Percentiles rank a stretch among this genome's conserved stretches.
phyloP scores from a whole-genome alignment of 352 stramenopile genomes.

The Globisporangium cystogenes region DNA sequence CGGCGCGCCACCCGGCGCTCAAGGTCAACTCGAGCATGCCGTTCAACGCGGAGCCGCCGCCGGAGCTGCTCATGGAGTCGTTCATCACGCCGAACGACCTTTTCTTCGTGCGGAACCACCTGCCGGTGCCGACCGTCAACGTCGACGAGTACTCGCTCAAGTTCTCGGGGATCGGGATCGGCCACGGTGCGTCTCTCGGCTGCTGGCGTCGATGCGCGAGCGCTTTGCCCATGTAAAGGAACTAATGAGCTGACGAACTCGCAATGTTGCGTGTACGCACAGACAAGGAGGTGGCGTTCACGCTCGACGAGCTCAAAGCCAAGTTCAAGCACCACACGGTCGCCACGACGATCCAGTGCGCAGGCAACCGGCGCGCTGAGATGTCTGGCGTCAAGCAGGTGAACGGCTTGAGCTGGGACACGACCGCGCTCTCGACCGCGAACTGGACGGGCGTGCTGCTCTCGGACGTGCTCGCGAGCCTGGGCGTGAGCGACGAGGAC shows the following conservation, averaged over 20 bases:
- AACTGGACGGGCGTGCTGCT: constrained; percentile 90
- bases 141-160: constrained; percentile 54
- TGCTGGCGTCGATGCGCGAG: no score
- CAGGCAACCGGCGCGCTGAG: constrained; percentile 83
- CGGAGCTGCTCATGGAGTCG: constrained; percentile 88
- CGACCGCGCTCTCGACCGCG: constrained; percentile 82
- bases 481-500: constrained; percentile 46
- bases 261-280: no score
- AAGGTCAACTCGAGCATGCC: constrained; percentile 92
- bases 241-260: no score
- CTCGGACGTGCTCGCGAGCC: constrained; percentile 70
- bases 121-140: constrained; percentile 90
- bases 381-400: constrained; percentile 62
- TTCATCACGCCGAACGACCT: constrained; percentile 96
- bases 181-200: constrained; percentile 24
- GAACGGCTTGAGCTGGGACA: constrained; percentile 25
- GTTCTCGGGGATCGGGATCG: constrained; percentile 53
- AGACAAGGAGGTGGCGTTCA: constrained; percentile 49
- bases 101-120: constrained; percentile 98
- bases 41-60: constrained; percentile 94
- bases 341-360: constrained; percentile 89
- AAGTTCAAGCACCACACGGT: constrained; percentile 73
- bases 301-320: constrained; percentile 85
- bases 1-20: constrained; percentile 77
- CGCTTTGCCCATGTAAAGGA: no score